phyloP scores from a whole-genome alignment of 257 asterid genomes.

The Ilex aquifolium region DNA sequence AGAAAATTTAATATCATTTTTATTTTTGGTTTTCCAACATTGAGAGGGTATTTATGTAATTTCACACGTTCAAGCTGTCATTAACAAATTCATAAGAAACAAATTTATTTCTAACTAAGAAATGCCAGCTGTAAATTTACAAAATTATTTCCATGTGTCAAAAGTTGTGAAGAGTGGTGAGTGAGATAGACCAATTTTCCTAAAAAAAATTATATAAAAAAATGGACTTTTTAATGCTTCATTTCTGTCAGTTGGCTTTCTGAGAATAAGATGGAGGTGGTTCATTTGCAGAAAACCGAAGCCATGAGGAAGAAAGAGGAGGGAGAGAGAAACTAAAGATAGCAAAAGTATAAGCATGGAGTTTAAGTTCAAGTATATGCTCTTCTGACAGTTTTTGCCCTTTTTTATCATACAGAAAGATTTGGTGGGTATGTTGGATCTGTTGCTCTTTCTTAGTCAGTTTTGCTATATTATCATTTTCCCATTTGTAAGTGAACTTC shows the following conservation, averaged over 20 bases:
- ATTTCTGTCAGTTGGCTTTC: constrained; percentile 28
- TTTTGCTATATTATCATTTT: too few species aligned
- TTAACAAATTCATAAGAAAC: constrained; percentile 49
- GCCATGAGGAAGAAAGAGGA: constrained; percentile 6
- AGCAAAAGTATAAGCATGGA: constrained; percentile 19
- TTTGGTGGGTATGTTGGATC: constrained; percentile 27
- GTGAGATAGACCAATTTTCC: constrained; percentile 16
- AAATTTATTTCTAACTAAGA: constrained; percentile 16
- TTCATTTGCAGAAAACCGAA: constrained; percentile 16
- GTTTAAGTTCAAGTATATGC: constrained; percentile 10
- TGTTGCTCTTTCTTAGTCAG: constrained; percentile 11
- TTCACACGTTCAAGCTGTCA: constrained; percentile 35
- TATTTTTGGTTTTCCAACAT: constrained; percentile 7
- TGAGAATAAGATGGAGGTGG: constrained; percentile 18
- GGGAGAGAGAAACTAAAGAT: background rate
- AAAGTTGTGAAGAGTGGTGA: background rate
- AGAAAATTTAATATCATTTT: background rate
- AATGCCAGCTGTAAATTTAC: constrained; percentile 32
- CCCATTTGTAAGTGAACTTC: too few species aligned
- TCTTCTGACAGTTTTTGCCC: background rate
- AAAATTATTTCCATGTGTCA: background rate
- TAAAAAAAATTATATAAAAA: background rate
- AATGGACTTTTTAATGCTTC: constrained; percentile 25
- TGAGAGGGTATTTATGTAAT: constrained; percentile 36
- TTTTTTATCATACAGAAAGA: constrained; percentile 9